Base-by-base conservation (phyloP, 495 filamentous ascomycete genomes). In the Letharia columbiana region DNA sequence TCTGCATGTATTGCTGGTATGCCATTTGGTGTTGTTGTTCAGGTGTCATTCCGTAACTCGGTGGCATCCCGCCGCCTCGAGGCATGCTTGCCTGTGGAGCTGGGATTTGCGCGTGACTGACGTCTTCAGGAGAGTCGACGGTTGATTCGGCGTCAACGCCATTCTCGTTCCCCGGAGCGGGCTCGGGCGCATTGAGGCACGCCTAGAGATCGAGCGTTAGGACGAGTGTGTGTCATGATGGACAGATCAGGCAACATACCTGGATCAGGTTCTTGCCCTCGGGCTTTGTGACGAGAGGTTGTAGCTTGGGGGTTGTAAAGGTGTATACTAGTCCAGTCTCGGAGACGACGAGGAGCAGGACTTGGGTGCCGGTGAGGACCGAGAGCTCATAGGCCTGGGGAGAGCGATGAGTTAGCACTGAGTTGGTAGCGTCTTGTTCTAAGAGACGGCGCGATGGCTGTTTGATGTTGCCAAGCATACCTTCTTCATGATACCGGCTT, bases 401-500 rank as follows among this genome's bases (percentile, higher is more conserved):
- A 37, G 7, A 42, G 18, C 31, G 41, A 20, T 45, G 15, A 20
- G 23, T 67, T n/a, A 64, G 33, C 54, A 63, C 40, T n/a, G 54
- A 60, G 10, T 28, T 11, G 18, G 28, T n/a, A 63, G 60, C 39
- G 61, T 42, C 23, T 47, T 28, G 58, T 54, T 63, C 10, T 65
- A 28, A 61, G 42, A 47, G 60, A 61, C 17, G 37, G 28, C 66
- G 65, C 54, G 60, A 39, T 54, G 58, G 44, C 35, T 62, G 54
- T 50, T 37, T 60, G 37, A 49, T 17, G 18, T 23, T 58, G 61
- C 54, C 61, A 61, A 20, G 44, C 86, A 68, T 76, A 97, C 94
- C 92, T 99, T 99, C 86, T 99, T 99, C 94, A 99, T 99, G 80
- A 99, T 99, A 73, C 94, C 94, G 66, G 94, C 94, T 84, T 99